Percentiles rank a stretch among this genome's conserved stretches.
Evolutionary conservation across 2,329 filamentous ascomycete species (phyloP).

Genomic region (Fusarium newnesense): DNA sequence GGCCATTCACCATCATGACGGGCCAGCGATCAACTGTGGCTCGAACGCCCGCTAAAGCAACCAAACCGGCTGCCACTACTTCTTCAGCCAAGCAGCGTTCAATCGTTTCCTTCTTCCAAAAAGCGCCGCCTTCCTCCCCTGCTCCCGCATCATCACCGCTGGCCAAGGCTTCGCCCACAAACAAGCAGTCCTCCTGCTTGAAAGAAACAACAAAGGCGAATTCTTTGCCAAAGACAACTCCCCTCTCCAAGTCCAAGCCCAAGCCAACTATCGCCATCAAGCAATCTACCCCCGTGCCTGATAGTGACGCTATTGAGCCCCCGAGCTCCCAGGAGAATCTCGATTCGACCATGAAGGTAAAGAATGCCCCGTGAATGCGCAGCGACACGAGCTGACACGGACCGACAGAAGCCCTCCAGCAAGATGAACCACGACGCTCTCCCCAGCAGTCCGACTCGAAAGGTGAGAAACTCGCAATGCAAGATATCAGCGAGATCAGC

Average conservation of each 20-base stretch:
- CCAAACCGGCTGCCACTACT: constrained; percentile 44
- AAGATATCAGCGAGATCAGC: neutral
- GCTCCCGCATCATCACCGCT: constrained; percentile 48
- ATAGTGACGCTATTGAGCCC: constrained; percentile 78
- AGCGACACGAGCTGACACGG: constrained; percentile 49
- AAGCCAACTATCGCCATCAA: constrained; percentile 49
- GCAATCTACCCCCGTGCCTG: constrained; percentile 77
- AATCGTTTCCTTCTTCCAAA: constrained; percentile 58
- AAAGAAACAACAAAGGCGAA: constrained; percentile 57
- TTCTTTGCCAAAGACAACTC: constrained; percentile 56
- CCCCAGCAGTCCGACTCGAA: constrained; percentile 79
- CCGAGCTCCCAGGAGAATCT: constrained; percentile 76
- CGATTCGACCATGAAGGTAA: constrained; percentile 45
- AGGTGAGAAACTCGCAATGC: constrained; percentile 61
- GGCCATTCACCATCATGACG: constrained; percentile 43
- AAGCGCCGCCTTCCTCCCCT: constrained; percentile 50
- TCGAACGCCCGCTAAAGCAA: constrained; percentile 49
- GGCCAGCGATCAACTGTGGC: constrained; percentile 44
- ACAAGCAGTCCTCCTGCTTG: constrained; percentile 49
- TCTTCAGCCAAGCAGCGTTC: constrained; percentile 55
- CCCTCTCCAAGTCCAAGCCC: constrained; percentile 44
- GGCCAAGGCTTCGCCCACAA: constrained; percentile 48
- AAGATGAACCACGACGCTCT: constrained; percentile 27
- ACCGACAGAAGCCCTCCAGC: constrained; percentile 52
- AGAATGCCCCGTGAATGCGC: constrained; percentile 5